These are phyloP conservation scores for Aspergillus incahuasiensis DNA, from an alignment of 495 filamentous ascomycete genomes.

Conservation along the genomic window DNA sequence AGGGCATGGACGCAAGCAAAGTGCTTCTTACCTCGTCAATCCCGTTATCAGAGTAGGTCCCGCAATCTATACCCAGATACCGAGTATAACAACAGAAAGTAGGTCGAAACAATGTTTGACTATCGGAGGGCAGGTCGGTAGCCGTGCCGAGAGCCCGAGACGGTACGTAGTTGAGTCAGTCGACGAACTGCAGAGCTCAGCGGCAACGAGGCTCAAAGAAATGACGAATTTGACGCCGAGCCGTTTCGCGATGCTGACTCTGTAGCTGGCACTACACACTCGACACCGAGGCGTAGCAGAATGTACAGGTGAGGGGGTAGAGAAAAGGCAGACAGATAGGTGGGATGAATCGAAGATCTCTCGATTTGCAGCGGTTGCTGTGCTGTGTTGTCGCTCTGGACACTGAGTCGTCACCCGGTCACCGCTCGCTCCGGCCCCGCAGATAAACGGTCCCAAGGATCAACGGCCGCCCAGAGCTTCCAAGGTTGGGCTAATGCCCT, in stretches of 20 bases:
- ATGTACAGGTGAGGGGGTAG: not conserved
- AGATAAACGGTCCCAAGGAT: not conserved
- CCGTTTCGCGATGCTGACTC: not conserved
- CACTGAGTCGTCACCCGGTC: constrained; percentile 18
- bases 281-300: not conserved
- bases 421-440: constrained; percentile 22
- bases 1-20: not conserved
- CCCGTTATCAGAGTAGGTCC: not conserved
- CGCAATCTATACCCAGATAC: too few relatives aligned
- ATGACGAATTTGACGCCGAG: not conserved
- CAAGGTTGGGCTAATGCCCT: too few relatives aligned
- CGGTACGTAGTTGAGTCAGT: not conserved
- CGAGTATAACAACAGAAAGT: too few relatives aligned
- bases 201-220: not conserved
- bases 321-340: not conserved
- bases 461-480: not conserved
- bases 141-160: too few relatives aligned
- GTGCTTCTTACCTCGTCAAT: too few relatives aligned
- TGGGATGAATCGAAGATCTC: constrained; percentile 1
- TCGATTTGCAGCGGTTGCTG: constrained; percentile 8
- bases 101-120: too few relatives aligned
- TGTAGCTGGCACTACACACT: too few relatives aligned
- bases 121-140: too few relatives aligned
- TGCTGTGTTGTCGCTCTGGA: constrained; percentile 26
- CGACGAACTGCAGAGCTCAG: not conserved